A percentile compares a stretch with the other conserved stretches of the same genome.
Conservation (phyloP, 345 rosid genomes). For the Eucalyptus virginea region DNA sequence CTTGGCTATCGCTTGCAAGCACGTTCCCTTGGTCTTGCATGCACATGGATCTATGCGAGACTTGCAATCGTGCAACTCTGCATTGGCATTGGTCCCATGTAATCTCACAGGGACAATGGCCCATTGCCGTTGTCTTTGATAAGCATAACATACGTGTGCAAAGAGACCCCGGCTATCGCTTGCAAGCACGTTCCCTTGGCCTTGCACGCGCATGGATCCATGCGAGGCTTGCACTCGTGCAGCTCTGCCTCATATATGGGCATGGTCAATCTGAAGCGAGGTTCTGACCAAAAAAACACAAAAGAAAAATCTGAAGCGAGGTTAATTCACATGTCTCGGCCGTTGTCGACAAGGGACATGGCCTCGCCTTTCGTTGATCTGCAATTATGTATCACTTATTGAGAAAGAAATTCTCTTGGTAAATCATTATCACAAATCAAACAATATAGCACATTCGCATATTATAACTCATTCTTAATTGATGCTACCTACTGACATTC, state of each 20-base stretch:
- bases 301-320: background rate
- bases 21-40: background rate
- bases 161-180: background rate
- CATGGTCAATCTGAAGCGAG: background rate
- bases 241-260: background rate
- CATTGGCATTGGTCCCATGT: fast-evolving
- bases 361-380: background rate
- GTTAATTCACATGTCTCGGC: background rate
- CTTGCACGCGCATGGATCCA: background rate
- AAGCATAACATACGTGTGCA: background rate
- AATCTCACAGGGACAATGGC: fast-evolving
- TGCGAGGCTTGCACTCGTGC: background rate
- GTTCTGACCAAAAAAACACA: too few relatives aligned
- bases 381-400: background rate
- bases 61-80: background rate
- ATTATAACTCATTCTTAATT: background rate
- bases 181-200: background rate
- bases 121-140: background rate
- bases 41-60: background rate
- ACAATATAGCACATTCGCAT: background rate
- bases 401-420: background rate
- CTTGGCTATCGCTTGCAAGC: background rate
- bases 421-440: background rate
- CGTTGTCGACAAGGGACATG: background rate
- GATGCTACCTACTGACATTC: background rate